Conservation (phyloP, 345 rosid genomes). For the Murraya koenigii region DNA sequence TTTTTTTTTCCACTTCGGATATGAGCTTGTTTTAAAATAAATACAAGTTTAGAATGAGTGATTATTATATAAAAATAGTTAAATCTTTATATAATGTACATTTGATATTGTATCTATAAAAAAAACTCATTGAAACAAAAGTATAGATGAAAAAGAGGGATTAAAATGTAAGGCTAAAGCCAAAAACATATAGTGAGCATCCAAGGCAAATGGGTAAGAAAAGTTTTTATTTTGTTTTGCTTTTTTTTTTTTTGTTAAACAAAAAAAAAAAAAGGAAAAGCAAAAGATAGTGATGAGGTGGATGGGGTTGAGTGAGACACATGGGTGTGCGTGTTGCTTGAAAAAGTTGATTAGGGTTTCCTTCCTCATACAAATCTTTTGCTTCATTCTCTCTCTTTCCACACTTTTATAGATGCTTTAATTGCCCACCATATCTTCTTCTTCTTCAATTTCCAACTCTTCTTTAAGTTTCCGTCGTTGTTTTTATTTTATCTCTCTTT, state of each 20-base stretch:
- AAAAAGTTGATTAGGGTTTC: conserved; percentile 18
- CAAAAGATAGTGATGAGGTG: conserved; percentile 14
- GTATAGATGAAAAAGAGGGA: not conserved
- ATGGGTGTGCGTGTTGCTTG: conserved; percentile 32
- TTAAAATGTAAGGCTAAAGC: conserved; percentile 9
- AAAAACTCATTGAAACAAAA: too few relatives aligned
- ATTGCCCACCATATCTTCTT: conserved; percentile 56
- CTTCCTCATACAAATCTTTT: conserved; percentile 21
- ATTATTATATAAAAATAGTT: too few relatives aligned
- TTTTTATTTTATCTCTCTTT: conserved; percentile 23
- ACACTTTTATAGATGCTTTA: conserved; percentile 48
- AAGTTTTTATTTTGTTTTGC: too few relatives aligned
- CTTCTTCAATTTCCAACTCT: conserved; percentile 33
- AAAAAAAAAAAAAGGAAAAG: conserved; percentile 3
- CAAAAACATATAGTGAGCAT: conserved; percentile 23
- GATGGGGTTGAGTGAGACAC: conserved; percentile 12
- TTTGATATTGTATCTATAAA: too few relatives aligned
- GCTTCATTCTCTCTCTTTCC: not conserved
- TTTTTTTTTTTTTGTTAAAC: too few relatives aligned
- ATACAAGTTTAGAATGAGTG: too few relatives aligned
- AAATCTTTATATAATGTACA: too few relatives aligned
- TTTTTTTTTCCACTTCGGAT: too few relatives aligned
- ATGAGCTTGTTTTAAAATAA: too few relatives aligned
- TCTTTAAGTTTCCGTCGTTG: conserved; percentile 33
- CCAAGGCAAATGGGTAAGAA: conserved; percentile 32